A percentile compares a stretch with the other conserved stretches of the same genome.
Evolutionary conservation across 1,139 yeast species (phyloP).

Genomic region (Protomyces inundatus): DNA sequence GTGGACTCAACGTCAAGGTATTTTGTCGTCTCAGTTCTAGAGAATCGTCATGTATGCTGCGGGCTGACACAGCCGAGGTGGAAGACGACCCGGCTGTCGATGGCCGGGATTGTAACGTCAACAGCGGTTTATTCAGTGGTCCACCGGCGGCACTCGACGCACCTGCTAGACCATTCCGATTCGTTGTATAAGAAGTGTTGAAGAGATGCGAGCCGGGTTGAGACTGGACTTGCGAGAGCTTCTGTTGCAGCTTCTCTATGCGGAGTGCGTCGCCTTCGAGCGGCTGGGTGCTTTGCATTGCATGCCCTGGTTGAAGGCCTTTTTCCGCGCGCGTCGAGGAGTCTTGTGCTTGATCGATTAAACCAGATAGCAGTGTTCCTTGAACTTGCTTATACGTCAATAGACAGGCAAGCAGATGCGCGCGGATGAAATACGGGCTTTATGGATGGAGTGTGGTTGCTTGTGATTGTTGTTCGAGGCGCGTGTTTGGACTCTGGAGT

Average conservation of each 20-base stretch:
- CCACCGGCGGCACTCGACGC: not conserved
- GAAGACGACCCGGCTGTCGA: not conserved
- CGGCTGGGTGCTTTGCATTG: conserved; percentile 1
- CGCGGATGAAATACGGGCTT: too few relatives aligned
- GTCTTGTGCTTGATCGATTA: too few relatives aligned
- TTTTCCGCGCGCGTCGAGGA: too few relatives aligned
- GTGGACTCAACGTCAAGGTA: not conserved
- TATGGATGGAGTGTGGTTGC: too few relatives aligned
- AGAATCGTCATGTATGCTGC: too few relatives aligned
- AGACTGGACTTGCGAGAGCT: conserved; percentile 16
- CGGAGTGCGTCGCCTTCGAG: conserved; percentile 22
- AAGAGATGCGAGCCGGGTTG: conserved; percentile 1
- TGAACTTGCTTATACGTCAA: too few relatives aligned
- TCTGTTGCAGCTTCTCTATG: conserved; percentile 10
- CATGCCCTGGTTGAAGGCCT: not conserved
- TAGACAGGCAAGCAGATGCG: too few relatives aligned
- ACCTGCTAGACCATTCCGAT: not conserved
- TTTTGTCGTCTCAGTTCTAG: too few relatives aligned
- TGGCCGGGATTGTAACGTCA: not conserved
- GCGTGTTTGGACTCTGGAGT: too few relatives aligned
- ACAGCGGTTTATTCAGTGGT: not conserved
- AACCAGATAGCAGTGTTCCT: too few relatives aligned
- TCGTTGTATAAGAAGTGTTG: not conserved
- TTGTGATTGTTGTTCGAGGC: too few relatives aligned
- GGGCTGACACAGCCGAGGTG: too few relatives aligned